Evolutionary conservation across 306 rosid species (phyloP).

Genomic region (Cucurbita maxima): DNA sequence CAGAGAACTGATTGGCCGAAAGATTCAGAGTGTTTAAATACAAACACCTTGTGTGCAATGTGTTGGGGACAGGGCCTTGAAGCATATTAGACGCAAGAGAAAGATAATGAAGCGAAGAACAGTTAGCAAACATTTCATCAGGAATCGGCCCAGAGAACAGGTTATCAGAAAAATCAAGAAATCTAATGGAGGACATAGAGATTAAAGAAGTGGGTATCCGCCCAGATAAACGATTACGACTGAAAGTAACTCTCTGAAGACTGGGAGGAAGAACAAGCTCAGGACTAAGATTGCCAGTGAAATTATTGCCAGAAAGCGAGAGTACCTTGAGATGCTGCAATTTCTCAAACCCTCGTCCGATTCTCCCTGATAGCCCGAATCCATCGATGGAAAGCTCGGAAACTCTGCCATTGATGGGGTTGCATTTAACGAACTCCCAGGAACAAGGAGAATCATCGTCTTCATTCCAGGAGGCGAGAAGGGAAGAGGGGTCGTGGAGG

Average conservation of each 20-base stretch:
- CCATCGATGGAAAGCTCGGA: constrained; percentile 40
- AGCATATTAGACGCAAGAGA: constrained; percentile 48
- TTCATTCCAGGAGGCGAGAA: constrained; percentile 75
- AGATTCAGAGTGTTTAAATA: constrained; percentile 44
- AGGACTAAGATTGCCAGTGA: constrained; percentile 33
- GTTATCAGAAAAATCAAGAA: constrained; percentile 62
- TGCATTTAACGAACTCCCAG: constrained; percentile 54
- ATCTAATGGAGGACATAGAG: constrained; percentile 33
- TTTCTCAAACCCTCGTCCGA: constrained; percentile 73
- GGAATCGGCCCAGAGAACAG: constrained; percentile 46
- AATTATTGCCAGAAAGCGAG: constrained; percentile 57
- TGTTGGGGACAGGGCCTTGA: constrained; percentile 48
- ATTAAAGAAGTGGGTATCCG: constrained; percentile 32
- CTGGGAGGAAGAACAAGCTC: constrained; percentile 32
- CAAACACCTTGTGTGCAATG: constrained; percentile 34
- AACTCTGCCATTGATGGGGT: constrained; percentile 38
- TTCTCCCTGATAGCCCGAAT: constrained; percentile 40
- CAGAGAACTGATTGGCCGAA: constrained; percentile 46
- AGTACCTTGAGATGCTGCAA: constrained; percentile 48
- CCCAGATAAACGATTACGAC: constrained; percentile 51
- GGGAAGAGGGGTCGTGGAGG: constrained; percentile 56
- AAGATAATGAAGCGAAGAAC: constrained; percentile 36
- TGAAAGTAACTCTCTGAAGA: constrained; percentile 46
- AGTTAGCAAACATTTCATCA: constrained; percentile 25
- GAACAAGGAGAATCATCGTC: constrained; percentile 68